Base-by-base conservation (phyloP, 176 grass and related monocot species). In the Aegilops longissima region DNA sequence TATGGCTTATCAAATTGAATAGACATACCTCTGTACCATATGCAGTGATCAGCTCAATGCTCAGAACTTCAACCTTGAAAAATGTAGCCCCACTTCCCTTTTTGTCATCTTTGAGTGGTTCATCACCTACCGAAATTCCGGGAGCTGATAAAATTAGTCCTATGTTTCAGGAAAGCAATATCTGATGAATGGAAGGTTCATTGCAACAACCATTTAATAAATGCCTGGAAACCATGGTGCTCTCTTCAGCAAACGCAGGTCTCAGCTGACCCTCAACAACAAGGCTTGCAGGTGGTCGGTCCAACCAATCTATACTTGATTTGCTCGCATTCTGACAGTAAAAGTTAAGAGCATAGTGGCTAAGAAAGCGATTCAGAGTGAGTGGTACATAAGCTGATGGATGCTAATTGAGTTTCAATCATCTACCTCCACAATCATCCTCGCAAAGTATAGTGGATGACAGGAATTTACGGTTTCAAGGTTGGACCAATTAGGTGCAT, bases 31-130 rank as follows among this genome's bases (percentile, higher is more conserved):
- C 93, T 34, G 90, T 95, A 88, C 96, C 93, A 85, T 91, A 94
- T 61, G 96, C 90, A 88, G 96, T 92, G 74, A 92, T 87, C 81
- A 98, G 82, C 78, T 98, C 93, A 82, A 95, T 98, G 84, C 89
- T 92, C 29, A 90, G 76, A 76, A 95, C 88, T 82, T 98, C 96
- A 34, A 98, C 87, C 83, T 94, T 98, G 72, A 93, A 92, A 87
- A 98, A 95, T 68, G 85, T 61, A 76, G 90, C 86, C 23, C 86
- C 86, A 11, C 64, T 89, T n/a, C 91, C 84, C 25, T 92, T 90
- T 79, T 79, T 84, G 62, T 72, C 83, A 42, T 93, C 69, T 67
- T 85, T 85, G 13, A 87, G 56, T 12, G 76, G 29, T 38, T 89
- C 89, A 76, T 88, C 92, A 82, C 86, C 92, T 95, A 18, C 45